Percentiles rank a stretch among this genome's conserved stretches.
These are phyloP conservation scores for Calonectria ilicicola DNA, from an alignment of 2,329 filamentous ascomycete genomes.

Conservation along the genomic window DNA sequence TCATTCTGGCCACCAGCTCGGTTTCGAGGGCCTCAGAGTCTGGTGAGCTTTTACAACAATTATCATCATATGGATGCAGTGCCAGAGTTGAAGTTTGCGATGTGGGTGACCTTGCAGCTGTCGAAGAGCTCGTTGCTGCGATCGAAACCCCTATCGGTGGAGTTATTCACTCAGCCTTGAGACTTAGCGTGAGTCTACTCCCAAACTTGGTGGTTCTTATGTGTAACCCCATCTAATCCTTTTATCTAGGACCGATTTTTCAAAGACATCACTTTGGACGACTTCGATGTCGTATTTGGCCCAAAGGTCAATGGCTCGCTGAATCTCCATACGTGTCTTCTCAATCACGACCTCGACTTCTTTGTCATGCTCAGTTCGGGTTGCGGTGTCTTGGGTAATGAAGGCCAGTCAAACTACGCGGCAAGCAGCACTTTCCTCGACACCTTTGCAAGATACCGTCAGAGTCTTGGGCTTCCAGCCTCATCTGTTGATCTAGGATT, in stretches of 20 bases:
- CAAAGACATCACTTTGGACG: conserved; percentile 35
- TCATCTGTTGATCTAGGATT: conserved; percentile 36
- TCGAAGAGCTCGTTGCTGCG: conserved; percentile 24
- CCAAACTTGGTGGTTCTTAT: not conserved
- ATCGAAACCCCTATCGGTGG: conserved; percentile 33
- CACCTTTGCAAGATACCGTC: conserved; percentile 37
- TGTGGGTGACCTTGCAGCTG: conserved; percentile 33
- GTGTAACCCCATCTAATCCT: not conserved
- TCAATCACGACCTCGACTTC: conserved; percentile 36
- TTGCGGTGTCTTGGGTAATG: conserved; percentile 36
- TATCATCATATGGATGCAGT: conserved; percentile 37
- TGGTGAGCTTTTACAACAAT: conserved; percentile 32
- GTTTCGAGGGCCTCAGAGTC: conserved; percentile 29
- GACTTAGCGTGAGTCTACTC: conserved; percentile 34
- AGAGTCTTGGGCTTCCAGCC: conserved; percentile 34
- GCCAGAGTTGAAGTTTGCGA: conserved; percentile 38
- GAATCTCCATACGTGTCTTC: conserved; percentile 34
- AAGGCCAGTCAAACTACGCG: conserved; percentile 37
- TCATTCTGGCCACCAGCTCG: conserved; percentile 38
- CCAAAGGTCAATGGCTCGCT: conserved; percentile 38
- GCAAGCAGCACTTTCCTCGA: conserved; percentile 40
- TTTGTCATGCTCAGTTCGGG: conserved; percentile 41
- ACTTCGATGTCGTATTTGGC: conserved; percentile 35
- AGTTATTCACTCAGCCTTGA: conserved; percentile 39
- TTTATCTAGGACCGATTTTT: not conserved